These are phyloP conservation scores for apple (Malus domestica) DNA, from an alignment of 306 rosid species.

Conservation along the genomic window ASM211411v1 NC_041801.1:36348001-36348500, in stretches of 20 bases:
- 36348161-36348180: constrained; percentile 62
- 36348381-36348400: constrained; percentile 49
- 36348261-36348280: constrained; percentile 53
- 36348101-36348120: constrained; percentile 52
- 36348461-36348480: constrained; percentile 47
- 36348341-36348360: constrained; percentile 45
- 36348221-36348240: constrained; percentile 68
- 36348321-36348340: constrained; percentile 72
- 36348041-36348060: constrained; percentile 44
- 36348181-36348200: constrained; percentile 72
- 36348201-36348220: constrained; percentile 77
- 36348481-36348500: constrained; percentile 49
- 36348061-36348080: constrained; percentile 57
- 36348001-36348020: constrained; percentile 53
- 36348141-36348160: constrained; percentile 42
- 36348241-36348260: constrained; percentile 43
- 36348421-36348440: constrained; percentile 39
- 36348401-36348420: constrained; percentile 47
- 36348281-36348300: constrained; percentile 78
- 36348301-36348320: constrained; percentile 71
- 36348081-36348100: constrained; percentile 75
- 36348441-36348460: constrained; percentile 34
- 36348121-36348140: constrained; percentile 60
- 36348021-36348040: constrained; percentile 62
- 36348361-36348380: constrained; percentile 50